Conservation (phyloP, 2,329 filamentous ascomycete genomes). For the Ampelomyces quisqualis region DNA sequence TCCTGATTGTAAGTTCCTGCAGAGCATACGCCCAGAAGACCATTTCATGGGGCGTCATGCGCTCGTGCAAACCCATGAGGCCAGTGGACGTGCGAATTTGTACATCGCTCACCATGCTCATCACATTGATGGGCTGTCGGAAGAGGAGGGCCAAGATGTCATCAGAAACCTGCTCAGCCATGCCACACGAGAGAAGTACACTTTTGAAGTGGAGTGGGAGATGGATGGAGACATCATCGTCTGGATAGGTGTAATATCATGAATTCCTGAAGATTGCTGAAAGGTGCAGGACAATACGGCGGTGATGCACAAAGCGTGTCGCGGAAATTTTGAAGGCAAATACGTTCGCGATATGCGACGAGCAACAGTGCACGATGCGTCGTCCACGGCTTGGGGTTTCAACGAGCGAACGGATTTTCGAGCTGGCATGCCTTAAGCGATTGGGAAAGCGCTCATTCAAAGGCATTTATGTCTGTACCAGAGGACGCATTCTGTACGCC, state of each 20-base stretch:
- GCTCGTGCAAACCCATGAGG: constrained; percentile 55
- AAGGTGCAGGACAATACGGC: constrained; percentile 62
- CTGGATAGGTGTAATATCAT: too few relatives aligned
- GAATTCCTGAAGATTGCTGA: too few relatives aligned
- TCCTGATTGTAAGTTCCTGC: constrained; percentile 53
- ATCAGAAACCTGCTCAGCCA: constrained; percentile 51
- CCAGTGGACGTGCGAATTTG: constrained; percentile 54
- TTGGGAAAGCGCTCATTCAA: neutral
- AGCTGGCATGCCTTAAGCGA: constrained; percentile 9
- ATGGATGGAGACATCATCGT: too few relatives aligned
- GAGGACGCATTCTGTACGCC: neutral
- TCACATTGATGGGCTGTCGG: constrained; percentile 47
- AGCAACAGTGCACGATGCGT: constrained; percentile 57
- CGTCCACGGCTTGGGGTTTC: constrained; percentile 46
- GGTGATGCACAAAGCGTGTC: constrained; percentile 56
- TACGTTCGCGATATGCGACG: constrained; percentile 57
- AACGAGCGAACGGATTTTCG: constrained; percentile 29
- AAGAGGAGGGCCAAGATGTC: constrained; percentile 40
- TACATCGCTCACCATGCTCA: constrained; percentile 58
- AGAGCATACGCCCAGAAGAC: constrained; percentile 46
- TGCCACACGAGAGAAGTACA: constrained; percentile 52
- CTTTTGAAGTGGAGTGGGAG: too few relatives aligned
- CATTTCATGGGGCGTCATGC: constrained; percentile 50
- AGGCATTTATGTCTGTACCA: constrained; percentile 1
- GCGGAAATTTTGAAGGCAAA: constrained; percentile 52